Base-by-base conservation (phyloP, 2,329 filamentous ascomycete species). In the Phialemoniopsis sp. region DNA sequence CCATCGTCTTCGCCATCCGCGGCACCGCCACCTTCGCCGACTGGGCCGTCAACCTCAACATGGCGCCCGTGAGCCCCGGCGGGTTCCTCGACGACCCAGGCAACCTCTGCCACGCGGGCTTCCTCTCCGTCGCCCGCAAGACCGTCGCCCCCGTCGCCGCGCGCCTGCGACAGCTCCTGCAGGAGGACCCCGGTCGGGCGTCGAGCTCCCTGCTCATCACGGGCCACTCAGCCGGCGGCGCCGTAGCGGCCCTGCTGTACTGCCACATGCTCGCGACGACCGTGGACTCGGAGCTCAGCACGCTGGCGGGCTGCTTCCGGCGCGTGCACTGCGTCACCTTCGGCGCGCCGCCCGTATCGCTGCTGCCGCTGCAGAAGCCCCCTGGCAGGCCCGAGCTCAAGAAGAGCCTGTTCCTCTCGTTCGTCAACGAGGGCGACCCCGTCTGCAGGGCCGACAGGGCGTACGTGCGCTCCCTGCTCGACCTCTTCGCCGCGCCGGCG, bases 381-480 rank as follows among this genome's bases (percentile, higher is more conserved):
- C 15, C 29, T 14, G 50, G 70, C 5, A 59, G 59, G 2, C 56
- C 59, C 0, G 59, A 67, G 12, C 59, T 76, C 16, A 60, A 70
- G 19, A 89, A 86, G 54, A 89, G 80, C 41, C 57, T 91, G 5
- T 95, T 95, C 56, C 73, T 88, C 38, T 79, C 76, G 32, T 89
- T 95, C 55, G 70, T 90, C 51, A 95, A 95, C 54, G 88, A 95
- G 58, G 89, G 89, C 4, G 89, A 95, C 48, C 87, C 87, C 0
- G 85, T 95, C 0, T 73, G 78, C 0, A 68, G 89, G 19, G 87
- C 87, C 0, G 88, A 94, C 54, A 85, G 80, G 59, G 73, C 78
- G 0, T 91, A 94, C 50, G 70, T 94, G 13, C 76, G 75, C 46
- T 86, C 79, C 28, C 67, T 94, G 9, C 62, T 93, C 1, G 81